phyloP scores from a whole-genome alignment of 768 basidiomycete species.

The Lepiota subincarnata region DNA sequence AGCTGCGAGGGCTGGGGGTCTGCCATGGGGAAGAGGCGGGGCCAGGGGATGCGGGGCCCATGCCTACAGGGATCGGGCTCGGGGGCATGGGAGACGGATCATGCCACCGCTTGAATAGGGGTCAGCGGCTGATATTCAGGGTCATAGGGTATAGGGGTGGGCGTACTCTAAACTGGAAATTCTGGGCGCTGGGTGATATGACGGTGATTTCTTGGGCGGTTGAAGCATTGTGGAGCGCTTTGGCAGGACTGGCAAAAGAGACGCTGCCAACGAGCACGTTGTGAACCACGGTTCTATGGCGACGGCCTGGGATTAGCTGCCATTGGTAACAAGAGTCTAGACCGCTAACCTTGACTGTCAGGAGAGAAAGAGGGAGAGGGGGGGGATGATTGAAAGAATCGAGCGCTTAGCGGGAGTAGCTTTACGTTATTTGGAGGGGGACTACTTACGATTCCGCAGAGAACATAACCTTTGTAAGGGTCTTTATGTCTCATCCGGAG shows the following conservation, averaged over 20 bases:
- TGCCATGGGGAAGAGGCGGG: conserved; percentile 14
- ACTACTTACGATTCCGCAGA: conserved; percentile 66
- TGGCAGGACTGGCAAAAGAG: conserved; percentile 71
- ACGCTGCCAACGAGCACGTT: conserved; percentile 75
- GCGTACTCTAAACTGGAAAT: conserved; percentile 52
- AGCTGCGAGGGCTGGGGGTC: conserved; percentile 19
- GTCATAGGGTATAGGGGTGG: not conserved
- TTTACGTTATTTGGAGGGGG: conserved; percentile 1
- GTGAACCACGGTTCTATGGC: conserved; percentile 60
- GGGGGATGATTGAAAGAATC: not conserved
- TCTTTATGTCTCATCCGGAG: conserved; percentile 78
- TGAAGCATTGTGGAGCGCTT: conserved; percentile 75
- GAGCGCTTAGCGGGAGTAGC: conserved; percentile 4
- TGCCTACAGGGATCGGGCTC: conserved; percentile 32
- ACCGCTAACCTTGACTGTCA: conserved; percentile 18
- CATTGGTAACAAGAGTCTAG: conserved; percentile 8
- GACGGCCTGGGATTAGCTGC: not conserved
- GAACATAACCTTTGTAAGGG: conserved; percentile 68
- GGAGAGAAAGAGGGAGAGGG: not conserved
- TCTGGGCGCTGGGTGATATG: conserved; percentile 53
- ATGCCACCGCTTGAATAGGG: conserved; percentile 52
- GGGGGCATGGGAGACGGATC: conserved; percentile 64
- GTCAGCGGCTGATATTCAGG: conserved; percentile 3
- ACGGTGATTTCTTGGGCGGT: conserved; percentile 81
- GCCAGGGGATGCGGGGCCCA: conserved; percentile 27